Percentiles rank a stretch among this genome's conserved stretches.
Evolutionary conservation across 768 basidiomycete genomes (phyloP).

Genomic region (Rubroboletus satanas): DNA sequence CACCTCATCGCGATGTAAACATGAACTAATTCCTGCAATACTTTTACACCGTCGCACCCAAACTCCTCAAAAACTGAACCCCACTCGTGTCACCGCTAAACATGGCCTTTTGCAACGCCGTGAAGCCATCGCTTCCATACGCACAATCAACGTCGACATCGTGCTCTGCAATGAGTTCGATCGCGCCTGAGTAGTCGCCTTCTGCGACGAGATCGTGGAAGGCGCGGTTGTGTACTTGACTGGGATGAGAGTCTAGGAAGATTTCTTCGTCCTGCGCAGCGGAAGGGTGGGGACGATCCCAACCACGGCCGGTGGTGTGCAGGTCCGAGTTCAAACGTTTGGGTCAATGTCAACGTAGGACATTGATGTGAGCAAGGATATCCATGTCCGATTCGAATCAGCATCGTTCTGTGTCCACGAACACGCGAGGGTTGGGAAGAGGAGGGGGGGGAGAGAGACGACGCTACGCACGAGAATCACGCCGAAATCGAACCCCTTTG

Average conservation of each 20-base stretch:
- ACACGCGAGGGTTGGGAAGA: background rate
- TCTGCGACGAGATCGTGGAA: slow-evolving; percentile 24
- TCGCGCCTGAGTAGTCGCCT: slow-evolving; percentile 19
- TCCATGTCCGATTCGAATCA: background rate
- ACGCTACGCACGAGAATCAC: slow-evolving; percentile 22
- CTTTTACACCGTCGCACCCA: slow-evolving; percentile 18
- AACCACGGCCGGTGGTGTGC: background rate
- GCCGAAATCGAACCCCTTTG: slow-evolving; percentile 25
- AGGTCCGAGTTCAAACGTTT: background rate
- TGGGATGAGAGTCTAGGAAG: slow-evolving; percentile 15
- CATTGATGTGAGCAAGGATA: background rate
- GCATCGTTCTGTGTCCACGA: background rate
- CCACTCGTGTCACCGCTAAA: slow-evolving; percentile 19
- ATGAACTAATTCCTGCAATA: background rate
- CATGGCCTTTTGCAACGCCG: slow-evolving; percentile 24
- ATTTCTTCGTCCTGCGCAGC: slow-evolving; percentile 22
- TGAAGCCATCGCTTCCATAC: slow-evolving; percentile 16
- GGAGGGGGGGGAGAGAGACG: background rate
- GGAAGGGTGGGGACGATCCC: background rate
- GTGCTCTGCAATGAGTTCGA: slow-evolving; percentile 17
- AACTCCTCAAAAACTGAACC: slow-evolving; percentile 16
- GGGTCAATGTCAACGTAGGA: background rate
- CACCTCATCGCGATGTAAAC: background rate
- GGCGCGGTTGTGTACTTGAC: slow-evolving; percentile 17
- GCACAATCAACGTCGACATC: slow-evolving; percentile 20